phyloP scores from a whole-genome alignment of 2,329 filamentous ascomycete species.

The Sporothrix phasma region DNA sequence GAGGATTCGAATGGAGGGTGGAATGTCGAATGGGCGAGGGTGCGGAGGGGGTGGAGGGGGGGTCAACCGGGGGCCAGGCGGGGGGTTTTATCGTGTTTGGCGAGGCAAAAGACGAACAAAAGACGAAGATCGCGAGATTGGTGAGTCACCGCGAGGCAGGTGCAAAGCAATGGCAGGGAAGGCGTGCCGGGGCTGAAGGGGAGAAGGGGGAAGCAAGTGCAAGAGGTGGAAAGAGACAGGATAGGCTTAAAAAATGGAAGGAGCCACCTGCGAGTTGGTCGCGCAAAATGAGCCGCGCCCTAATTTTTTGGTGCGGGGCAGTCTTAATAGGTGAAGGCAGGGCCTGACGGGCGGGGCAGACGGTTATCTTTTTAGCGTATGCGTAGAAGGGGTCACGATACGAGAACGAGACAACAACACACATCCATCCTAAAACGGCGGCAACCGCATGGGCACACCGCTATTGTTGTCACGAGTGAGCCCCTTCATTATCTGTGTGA shows the following conservation, averaged over 20 bases:
- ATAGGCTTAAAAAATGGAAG: background rate
- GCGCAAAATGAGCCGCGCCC: background rate
- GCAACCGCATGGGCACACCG: background rate
- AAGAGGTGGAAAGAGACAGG: background rate
- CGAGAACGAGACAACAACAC: conserved; percentile 3
- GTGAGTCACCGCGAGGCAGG: background rate
- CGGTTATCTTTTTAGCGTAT: background rate
- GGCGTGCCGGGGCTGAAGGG: background rate
- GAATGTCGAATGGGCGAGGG: background rate
- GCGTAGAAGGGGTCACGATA: background rate
- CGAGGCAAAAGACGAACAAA: background rate
- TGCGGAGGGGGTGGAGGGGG: background rate
- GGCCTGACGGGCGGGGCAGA: background rate
- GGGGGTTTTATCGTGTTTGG: background rate
- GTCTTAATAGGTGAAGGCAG: background rate
- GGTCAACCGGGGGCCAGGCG: background rate
- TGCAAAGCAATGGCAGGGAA: background rate
- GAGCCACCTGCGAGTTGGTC: background rate
- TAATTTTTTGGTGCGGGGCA: conserved; percentile 13
- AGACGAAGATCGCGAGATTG: background rate
- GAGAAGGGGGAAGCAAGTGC: background rate
- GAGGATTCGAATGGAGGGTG: background rate
- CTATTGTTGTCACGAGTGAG: background rate
- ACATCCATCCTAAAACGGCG: background rate
- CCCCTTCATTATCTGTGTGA: background rate